phyloP scores from a whole-genome alignment of 1,284 basidiomycete species.

The Pseudozyma pruni region DNA sequence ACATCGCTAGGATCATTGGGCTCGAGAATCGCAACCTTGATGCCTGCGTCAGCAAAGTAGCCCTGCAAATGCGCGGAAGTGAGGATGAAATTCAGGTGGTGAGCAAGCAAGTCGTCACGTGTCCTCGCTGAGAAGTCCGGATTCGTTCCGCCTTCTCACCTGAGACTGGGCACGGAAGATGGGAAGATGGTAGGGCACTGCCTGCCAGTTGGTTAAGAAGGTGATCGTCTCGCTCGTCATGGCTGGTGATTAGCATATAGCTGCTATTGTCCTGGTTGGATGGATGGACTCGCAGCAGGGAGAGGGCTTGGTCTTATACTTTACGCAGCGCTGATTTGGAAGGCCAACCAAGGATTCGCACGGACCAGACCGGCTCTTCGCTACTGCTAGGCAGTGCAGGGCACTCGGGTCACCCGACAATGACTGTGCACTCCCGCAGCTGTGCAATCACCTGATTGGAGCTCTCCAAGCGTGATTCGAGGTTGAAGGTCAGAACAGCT shows the following conservation, averaged over 20 bases:
- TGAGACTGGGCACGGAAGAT: constrained; percentile 68
- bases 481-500: no score
- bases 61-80: constrained; percentile 17
- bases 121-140: not conserved
- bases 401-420: no score
- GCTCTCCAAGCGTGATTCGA: no score
- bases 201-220: constrained; percentile 63
- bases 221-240: constrained; percentile 58
- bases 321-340: no score
- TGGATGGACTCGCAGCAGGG: no score
- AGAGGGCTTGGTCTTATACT: no score
- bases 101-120: constrained; percentile 12
- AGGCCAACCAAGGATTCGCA: no score
- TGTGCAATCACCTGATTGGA: no score
- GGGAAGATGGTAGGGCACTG: constrained; percentile 68
- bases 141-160: constrained; percentile 22
- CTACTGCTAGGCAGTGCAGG: no score
- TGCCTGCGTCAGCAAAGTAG: constrained; percentile 65
- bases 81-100: not conserved
- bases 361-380: no score
- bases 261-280: no score
- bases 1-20: constrained; percentile 66
- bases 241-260: constrained; percentile 1
- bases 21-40: constrained; percentile 69
- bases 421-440: no score